phyloP scores from a whole-genome alignment of 2,329 filamentous ascomycete genomes.

The Ramularia endophylla region DNA sequence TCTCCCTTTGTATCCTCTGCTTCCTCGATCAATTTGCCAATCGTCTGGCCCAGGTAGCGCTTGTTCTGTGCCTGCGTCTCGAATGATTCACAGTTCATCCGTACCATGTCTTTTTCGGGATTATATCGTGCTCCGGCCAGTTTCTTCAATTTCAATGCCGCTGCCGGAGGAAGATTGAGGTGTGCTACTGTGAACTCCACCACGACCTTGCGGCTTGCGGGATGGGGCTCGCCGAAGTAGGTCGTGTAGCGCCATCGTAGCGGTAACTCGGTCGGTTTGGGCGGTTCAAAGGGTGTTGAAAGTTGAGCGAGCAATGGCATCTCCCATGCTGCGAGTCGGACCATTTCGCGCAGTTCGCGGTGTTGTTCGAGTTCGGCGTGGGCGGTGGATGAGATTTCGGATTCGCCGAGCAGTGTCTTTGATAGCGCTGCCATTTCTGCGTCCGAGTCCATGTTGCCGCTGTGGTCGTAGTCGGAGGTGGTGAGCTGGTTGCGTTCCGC shows the following conservation, averaged over 20 bases:
- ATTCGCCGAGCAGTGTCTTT: slow-evolving; percentile 55
- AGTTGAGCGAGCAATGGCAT: slow-evolving; percentile 82
- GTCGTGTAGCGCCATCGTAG: slow-evolving; percentile 95
- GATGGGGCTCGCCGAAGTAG: slow-evolving; percentile 91
- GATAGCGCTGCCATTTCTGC: slow-evolving; percentile 10
- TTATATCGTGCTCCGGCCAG: slow-evolving; percentile 82
- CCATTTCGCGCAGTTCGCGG: slow-evolving; percentile 82
- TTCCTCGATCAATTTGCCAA: slow-evolving; percentile 65
- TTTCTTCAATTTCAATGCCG: slow-evolving; percentile 79
- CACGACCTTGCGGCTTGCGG: slow-evolving; percentile 87
- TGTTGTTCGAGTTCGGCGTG: slow-evolving; percentile 86
- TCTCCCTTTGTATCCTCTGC: slow-evolving; percentile 68
- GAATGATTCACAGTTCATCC: slow-evolving; percentile 81
- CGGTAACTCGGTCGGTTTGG: slow-evolving; percentile 54
- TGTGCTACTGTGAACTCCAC: slow-evolving; percentile 78
- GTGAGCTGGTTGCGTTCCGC: slow-evolving; percentile 2
- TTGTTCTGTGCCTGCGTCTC: slow-evolving; percentile 93
- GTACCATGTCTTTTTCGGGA: slow-evolving; percentile 70
- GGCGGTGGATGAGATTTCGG: slow-evolving; percentile 73
- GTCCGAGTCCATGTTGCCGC: slow-evolving; percentile 7
- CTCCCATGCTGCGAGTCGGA: slow-evolving; percentile 85
- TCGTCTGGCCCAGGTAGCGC: slow-evolving; percentile 76
- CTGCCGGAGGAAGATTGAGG: slow-evolving; percentile 55
- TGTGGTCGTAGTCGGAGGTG: slow-evolving; percentile 6
- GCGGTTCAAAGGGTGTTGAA: slow-evolving; percentile 72